Evolutionary conservation across 164 flowering plant species (phyloP).

Genomic region (Tetrastigma voinierianum): DNA sequence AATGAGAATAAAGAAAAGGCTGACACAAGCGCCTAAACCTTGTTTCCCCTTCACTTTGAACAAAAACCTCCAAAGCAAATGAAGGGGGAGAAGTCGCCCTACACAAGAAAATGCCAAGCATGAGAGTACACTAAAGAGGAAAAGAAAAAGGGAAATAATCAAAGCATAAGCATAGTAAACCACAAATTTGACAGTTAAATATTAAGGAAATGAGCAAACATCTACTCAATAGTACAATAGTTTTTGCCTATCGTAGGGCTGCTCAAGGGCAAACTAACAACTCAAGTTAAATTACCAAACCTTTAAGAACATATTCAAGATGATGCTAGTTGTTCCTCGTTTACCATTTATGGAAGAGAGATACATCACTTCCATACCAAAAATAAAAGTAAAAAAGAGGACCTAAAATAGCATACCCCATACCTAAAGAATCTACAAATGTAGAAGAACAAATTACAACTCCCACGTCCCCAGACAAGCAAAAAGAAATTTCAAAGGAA

Average conservation of each 20-base stretch:
- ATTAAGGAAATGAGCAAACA: neutral
- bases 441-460: too few species aligned
- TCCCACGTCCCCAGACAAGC: too few species aligned
- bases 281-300: too few species aligned
- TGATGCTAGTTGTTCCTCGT: too few species aligned
- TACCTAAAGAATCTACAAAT: too few species aligned
- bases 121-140: neutral
- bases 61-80: slow-evolving; percentile 96
- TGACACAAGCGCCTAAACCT: slow-evolving; percentile 92
- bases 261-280: too few species aligned
- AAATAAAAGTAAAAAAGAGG: too few species aligned
- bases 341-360: too few species aligned
- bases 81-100: slow-evolving; percentile 98
- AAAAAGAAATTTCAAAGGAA: too few species aligned
- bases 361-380: too few species aligned
- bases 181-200: neutral
- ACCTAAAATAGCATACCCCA: too few species aligned
- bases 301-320: too few species aligned
- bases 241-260: neutral
- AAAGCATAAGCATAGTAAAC: neutral
- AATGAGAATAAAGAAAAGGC: slow-evolving; percentile 91
- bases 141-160: neutral
- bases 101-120: slow-evolving; percentile 8
- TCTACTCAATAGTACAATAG: neutral
- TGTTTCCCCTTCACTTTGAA: slow-evolving; percentile 92